A percentile compares a stretch with the other conserved stretches of the same genome.
Conservation (phyloP, 305 asterid genomes). For the Petunia hybrid region DNA sequence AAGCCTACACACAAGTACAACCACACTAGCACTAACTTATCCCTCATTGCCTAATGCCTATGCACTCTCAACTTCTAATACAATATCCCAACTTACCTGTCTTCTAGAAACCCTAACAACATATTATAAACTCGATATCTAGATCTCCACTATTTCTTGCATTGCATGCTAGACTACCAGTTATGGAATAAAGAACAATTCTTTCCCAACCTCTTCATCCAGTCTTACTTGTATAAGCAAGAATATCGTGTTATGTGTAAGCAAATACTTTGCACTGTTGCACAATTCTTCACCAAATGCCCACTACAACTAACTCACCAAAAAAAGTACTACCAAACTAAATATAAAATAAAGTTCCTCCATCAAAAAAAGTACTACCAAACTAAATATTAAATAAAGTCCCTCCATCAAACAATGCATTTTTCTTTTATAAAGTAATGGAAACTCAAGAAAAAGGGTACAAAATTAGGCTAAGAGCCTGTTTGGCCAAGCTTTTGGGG, state of each 20-base stretch:
- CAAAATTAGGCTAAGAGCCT: too few relatives aligned
- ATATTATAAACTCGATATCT: neutral
- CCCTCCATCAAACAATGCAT: too few relatives aligned
- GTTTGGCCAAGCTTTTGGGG: too few relatives aligned
- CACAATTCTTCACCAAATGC: neutral
- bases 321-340: neutral
- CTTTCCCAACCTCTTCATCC: neutral
- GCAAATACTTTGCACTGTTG: neutral
- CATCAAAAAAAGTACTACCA: neutral
- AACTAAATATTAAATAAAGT: neutral
- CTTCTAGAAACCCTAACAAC: neutral
- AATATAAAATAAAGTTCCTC: too few relatives aligned
- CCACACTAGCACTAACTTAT: constrained; percentile 48
- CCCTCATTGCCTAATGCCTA: neutral
- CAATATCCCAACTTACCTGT: neutral
- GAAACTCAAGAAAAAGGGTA: too few relatives aligned
- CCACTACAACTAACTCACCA: neutral
- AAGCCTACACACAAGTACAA: constrained; percentile 64
- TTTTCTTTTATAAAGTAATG: too few relatives aligned
- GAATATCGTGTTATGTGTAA: neutral
- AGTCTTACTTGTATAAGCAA: neutral
- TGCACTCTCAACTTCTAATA: too few relatives aligned
- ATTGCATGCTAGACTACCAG: neutral
- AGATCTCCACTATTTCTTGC: neutral
- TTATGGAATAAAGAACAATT: neutral